Percentiles rank a stretch among this genome's conserved stretches.
Evolutionary conservation across 768 basidiomycete species (phyloP).

Genomic region (Kwoniella shandongensis): DNA sequence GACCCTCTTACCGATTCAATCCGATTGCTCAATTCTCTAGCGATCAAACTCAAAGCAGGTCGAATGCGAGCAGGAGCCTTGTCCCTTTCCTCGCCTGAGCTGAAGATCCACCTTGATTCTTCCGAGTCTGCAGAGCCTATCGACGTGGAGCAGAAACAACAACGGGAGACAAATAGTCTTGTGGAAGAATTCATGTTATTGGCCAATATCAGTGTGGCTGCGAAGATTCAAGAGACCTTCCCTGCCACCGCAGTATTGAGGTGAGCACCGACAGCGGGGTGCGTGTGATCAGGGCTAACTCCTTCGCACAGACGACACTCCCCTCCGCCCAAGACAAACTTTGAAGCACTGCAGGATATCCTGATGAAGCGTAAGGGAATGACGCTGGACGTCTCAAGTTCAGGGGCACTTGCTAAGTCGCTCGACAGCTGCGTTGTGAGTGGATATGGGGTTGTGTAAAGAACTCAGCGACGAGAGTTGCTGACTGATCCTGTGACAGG

Average conservation of each 20-base stretch:
- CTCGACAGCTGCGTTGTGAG: slow-evolving; percentile 82
- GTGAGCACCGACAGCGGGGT: slow-evolving; percentile 57
- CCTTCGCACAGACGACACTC: slow-evolving; percentile 68
- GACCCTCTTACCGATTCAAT: slow-evolving; percentile 84
- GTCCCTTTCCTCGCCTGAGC: slow-evolving; percentile 95
- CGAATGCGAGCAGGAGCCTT: slow-evolving; percentile 96
- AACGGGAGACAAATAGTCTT: slow-evolving; percentile 88
- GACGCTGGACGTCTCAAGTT: slow-evolving; percentile 82
- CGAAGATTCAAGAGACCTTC: slow-evolving; percentile 88
- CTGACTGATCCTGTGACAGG: slow-evolving; percentile 57
- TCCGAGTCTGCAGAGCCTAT: slow-evolving; percentile 92
- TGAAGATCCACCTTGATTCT: slow-evolving; percentile 92
- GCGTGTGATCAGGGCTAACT: no score
- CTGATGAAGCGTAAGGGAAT: slow-evolving; percentile 79
- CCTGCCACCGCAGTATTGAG: slow-evolving; percentile 92
- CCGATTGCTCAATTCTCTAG: slow-evolving; percentile 81
- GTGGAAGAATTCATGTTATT: slow-evolving; percentile 99
- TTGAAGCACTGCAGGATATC: slow-evolving; percentile 92
- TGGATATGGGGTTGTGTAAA: slow-evolving; percentile 1
- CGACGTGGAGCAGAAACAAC: slow-evolving; percentile 92
- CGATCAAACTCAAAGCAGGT: slow-evolving; percentile 75
- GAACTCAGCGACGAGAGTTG: no score
- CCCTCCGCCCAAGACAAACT: slow-evolving; percentile 87
- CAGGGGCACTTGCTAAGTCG: slow-evolving; percentile 81
- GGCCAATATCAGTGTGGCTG: slow-evolving; percentile 91